These are phyloP conservation scores for carrot (Daucus carota) DNA, from an alignment of 129 eudicot species.

Conservation along the genomic window DNA sequence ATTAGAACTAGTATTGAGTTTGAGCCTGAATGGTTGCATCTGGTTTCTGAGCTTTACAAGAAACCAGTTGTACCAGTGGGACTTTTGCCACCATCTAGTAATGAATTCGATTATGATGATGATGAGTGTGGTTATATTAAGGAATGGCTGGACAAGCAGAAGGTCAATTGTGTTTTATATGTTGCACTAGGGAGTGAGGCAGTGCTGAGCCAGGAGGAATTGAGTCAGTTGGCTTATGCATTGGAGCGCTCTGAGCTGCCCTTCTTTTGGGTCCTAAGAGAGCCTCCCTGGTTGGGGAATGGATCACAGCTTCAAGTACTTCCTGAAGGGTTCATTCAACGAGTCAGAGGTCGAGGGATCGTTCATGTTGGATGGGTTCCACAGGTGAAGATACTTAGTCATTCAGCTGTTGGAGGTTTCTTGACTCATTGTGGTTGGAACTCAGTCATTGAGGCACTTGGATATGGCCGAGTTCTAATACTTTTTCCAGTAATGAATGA, in stretches of 20 bases:
- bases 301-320: constrained; percentile 36
- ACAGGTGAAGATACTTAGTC: constrained; percentile 64
- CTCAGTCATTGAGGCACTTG: constrained; percentile 66
- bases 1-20: constrained; percentile 54
- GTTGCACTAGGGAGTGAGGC: constrained; percentile 81
- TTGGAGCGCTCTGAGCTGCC: constrained; percentile 50
- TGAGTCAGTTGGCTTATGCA: constrained; percentile 59
- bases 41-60: constrained; percentile 42
- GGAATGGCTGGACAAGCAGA: constrained; percentile 47
- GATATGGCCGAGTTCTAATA: constrained; percentile 56
- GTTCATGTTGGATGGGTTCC: constrained; percentile 66
- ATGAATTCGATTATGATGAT: constrained; percentile 15
- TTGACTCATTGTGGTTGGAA: constrained; percentile 95
- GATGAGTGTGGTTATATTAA: constrained; percentile 31
- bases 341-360: constrained; percentile 42
- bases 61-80: constrained; percentile 62
- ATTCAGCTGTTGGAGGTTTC: constrained; percentile 53
- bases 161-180: constrained; percentile 33
- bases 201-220: constrained; percentile 36
- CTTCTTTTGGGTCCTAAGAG: constrained; percentile 63
- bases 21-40: constrained; percentile 60
- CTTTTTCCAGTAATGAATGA: constrained; percentile 75
- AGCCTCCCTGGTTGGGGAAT: constrained; percentile 28
- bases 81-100: constrained; percentile 33
- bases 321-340: constrained; percentile 45